Base-by-base conservation (phyloP, 2,329 filamentous ascomycete genomes). In the Paramyrothecium sp. region DNA sequence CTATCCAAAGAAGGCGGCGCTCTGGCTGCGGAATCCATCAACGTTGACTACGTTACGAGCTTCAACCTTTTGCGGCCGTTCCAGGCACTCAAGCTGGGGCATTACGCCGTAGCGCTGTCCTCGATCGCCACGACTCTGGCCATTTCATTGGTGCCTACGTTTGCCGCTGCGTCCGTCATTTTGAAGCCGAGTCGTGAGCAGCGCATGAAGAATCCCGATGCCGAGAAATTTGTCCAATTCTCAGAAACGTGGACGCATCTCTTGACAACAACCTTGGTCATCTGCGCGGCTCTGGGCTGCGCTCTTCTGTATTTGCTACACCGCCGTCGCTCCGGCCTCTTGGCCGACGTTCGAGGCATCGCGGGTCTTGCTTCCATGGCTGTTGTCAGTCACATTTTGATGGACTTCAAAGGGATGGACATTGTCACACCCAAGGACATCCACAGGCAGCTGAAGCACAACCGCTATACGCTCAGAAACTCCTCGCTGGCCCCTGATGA, bases 331-430 rank as follows among this genome's bases (percentile, higher is more conserved):
- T 89, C 87, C 3, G 89, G 89, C 0, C 76, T 92, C 17, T 71
- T 86, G 3, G 83, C 84, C 7, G 87, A 91, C 66, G 88, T 90
- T 7, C 86, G 85, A 62, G 89, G 89, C 7, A 90, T 92, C 54
- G 88, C 89, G 2, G 89, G 89, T 2, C 79, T 91, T 41, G 89
- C 89, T 7, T 85, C 88, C 56, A 91, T 92, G 88, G 89, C 89
- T 11, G 89, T 89, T 3, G 84, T 85, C 59, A 86, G 83, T 61
- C 89, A 91, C 62, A 89, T 91, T 67, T 74, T 91, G 61, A 86
- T 86, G 72, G 89, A 92, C 67, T 91, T 92, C 67, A 86, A 85
- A 60, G 87, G 87, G 56, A 83, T 90, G 73, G 89, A 92, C 67
- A 83, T 85, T 1, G 87, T 85, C 8, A 84, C 80, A 4, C 84